A percentile compares a stretch with the other conserved stretches of the same genome.
Conservation (phyloP, 2,329 filamentous ascomycete species). For the Neofusicoccum parvum region DNA sequence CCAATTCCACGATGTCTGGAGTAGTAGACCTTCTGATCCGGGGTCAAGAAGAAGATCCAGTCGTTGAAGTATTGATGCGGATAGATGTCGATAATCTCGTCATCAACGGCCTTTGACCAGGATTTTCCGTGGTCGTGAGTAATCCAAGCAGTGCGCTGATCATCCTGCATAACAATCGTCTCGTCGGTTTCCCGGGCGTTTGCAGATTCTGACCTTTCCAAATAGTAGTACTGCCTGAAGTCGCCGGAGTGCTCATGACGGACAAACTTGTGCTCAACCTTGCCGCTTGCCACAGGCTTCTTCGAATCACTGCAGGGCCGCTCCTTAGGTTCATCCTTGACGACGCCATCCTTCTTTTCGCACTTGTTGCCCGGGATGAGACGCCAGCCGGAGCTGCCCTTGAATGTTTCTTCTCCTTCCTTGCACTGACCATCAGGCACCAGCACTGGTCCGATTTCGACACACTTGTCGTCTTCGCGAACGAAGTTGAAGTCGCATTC, state of each 20-base stretch:
- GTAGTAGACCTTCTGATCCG: slow-evolving; percentile 70
- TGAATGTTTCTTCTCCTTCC: slow-evolving; percentile 71
- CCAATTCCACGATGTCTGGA: slow-evolving; percentile 71
- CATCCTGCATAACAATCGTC: slow-evolving; percentile 65
- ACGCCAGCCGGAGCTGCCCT: slow-evolving; percentile 86
- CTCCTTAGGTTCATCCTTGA: slow-evolving; percentile 60
- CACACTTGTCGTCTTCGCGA: slow-evolving; percentile 68
- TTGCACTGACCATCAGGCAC: slow-evolving; percentile 75
- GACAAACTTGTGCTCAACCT: slow-evolving; percentile 64
- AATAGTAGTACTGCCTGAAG: slow-evolving; percentile 68
- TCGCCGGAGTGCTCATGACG: slow-evolving; percentile 61
- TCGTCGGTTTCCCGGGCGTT: slow-evolving; percentile 67
- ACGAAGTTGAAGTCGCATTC: slow-evolving; percentile 96
- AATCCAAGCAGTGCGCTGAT: slow-evolving; percentile 66
- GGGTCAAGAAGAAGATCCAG: slow-evolving; percentile 81
- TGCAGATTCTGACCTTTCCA: slow-evolving; percentile 69
- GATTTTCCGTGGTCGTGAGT: slow-evolving; percentile 85
- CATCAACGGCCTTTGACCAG: slow-evolving; percentile 74
- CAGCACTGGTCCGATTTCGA: slow-evolving; percentile 62
- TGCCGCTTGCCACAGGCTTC: slow-evolving; percentile 63
- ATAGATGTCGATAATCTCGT: slow-evolving; percentile 70
- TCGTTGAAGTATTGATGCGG: slow-evolving; percentile 83
- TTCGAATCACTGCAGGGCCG: slow-evolving; percentile 69
- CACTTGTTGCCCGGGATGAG: slow-evolving; percentile 72
- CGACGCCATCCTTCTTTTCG: slow-evolving; percentile 38